phyloP scores from a whole-genome alignment of 148 eudicot species.

The Heliamphora exappendiculata region DNA sequence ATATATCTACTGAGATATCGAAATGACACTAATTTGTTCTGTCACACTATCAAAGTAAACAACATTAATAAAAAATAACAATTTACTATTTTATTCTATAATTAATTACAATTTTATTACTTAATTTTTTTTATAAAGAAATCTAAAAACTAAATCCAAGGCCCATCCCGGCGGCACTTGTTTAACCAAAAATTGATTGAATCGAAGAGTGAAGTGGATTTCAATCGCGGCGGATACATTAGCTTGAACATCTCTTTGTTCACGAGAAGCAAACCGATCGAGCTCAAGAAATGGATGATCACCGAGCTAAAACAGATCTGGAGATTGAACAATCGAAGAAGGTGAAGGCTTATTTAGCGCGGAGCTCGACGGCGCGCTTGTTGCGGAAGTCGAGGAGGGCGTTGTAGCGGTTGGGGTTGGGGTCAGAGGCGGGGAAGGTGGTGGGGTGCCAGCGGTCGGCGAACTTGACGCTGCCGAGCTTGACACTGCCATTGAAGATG shows the following conservation, averaged over 20 bases:
- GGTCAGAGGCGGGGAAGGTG: conserved; percentile 3
- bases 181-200: conserved; percentile 30
- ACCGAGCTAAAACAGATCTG: conserved; percentile 43
- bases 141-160: no score
- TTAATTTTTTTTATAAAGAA: no score
- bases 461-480: conserved; percentile 86
- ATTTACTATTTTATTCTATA: no score
- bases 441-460: conserved; percentile 61
- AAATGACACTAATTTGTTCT: no score
- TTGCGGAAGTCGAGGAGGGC: conserved; percentile 50
- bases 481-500: no score
- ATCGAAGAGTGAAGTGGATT: conserved; percentile 8
- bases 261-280: conserved; percentile 21
- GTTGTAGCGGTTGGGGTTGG: conserved; percentile 48
- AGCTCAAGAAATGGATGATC: conserved; percentile 27
- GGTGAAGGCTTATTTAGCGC: conserved; percentile 72
- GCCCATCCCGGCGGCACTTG: conserved; percentile 34
- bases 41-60: no score
- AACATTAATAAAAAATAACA: no score
- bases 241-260: conserved; percentile 23
- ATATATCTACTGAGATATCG: no score
- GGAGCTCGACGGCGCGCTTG: conserved; percentile 75
- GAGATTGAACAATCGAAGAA: conserved; percentile 37
- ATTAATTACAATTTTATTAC: no score
- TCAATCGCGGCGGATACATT: conserved; percentile 26